Base-by-base conservation (phyloP, 2,329 filamentous ascomycete species). In the Monosporascus cannonballus region DNA sequence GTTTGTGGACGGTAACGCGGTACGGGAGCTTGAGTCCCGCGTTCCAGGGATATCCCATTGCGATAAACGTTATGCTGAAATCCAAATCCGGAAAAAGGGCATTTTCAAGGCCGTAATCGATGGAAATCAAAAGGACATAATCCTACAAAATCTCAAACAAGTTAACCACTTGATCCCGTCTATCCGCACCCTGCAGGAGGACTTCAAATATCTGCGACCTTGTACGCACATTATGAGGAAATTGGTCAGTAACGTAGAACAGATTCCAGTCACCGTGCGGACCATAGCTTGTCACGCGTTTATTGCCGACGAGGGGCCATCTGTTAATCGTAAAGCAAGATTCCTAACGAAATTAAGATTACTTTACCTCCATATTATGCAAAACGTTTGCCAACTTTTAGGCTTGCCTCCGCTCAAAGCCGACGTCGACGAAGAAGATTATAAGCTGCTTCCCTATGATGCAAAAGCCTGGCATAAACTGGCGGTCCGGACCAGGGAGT, bases 161-260 rank as follows among this genome's bases (percentile, higher is more conserved):
- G 17, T 53, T 25, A 3, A 48, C 27, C 44, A 39, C 7, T 51
- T 53, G 6, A 53, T 51, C 34, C 34, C 34, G 14, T 50, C 18
- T 25, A 22, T 53, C 38, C 9, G 44, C 37, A 53, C 3, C 20
- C 15, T 53, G n/a, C 24, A 51, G 20, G 14, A 53, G 36, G 24
- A 51, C 36, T 53, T 53, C 27, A 53, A 53, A 44, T 53, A 51
- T 25, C 22, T 53, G 18, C 34, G 9, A 45, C 9, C 37, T 25
- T 53, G 6, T 45, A 53, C 14, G 2, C n/a, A 37, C 6, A n/a
- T 53, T 25, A 50, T 53, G 7, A 53, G n/a, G 37, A 42, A 53
- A 48, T 11, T 53, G 2, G 39, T 51, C 6, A 34, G 4, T 7
- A 17, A 17, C 1, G 20, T 4, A 34, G 20, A 37, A 1, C 27